Evolutionary conservation across 2,329 filamentous ascomycete species (phyloP), one percentile per base, ranked within the genome.

Genomic region (Colletotrichum karsti): DNA sequence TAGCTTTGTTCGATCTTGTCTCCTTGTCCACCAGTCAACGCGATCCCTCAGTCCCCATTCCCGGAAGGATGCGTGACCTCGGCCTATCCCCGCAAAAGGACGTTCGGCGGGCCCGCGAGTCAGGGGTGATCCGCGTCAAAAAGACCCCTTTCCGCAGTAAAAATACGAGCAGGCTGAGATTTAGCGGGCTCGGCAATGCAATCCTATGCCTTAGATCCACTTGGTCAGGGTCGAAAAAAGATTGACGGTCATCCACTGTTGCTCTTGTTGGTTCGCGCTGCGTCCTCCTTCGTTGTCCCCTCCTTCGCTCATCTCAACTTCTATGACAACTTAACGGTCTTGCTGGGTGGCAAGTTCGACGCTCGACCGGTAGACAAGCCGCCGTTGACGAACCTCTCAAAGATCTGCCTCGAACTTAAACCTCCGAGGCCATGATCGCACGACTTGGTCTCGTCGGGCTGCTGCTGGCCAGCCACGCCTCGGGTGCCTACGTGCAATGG

Each of bases 401-500:
- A 12, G 2, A 6, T 24, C 26, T 13, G 44, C 13, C 39, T 53
- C 8, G 44, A 3, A 10, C 22, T 9, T 48, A 13, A n/a, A 18
- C 41, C 20, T 39, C 10, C 13, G 37, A 55, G 33, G 18, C 37
- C 24, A 51, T 60, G 57, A 18, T 53, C 12, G 24, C 39, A 44
- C 65, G 30, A 20, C 53, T 68, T 8, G 53, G 53, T 8, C 33
- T 64, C 28, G 28, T 48, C 35, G 62, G 60, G 35, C 60, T 68
- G 35, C 60, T 68, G 48, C 13, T 48, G 33, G 65, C 44, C 44
- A 64, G 22, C 44, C 54, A 30, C 39, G 54, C 33, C 28, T 68
- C 66, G 13, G 71, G 59, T 7, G 71, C 71, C 24, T 71, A 73
- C 37, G 63, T 70, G 20, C 69, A 72, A 54, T 70, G 65, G 69